A percentile compares a stretch with the other conserved stretches of the same genome.
These are phyloP conservation scores for Cyclotella cryptica DNA, from an alignment of 108 stramenopile genomes.

Conservation along the genomic window DNA sequence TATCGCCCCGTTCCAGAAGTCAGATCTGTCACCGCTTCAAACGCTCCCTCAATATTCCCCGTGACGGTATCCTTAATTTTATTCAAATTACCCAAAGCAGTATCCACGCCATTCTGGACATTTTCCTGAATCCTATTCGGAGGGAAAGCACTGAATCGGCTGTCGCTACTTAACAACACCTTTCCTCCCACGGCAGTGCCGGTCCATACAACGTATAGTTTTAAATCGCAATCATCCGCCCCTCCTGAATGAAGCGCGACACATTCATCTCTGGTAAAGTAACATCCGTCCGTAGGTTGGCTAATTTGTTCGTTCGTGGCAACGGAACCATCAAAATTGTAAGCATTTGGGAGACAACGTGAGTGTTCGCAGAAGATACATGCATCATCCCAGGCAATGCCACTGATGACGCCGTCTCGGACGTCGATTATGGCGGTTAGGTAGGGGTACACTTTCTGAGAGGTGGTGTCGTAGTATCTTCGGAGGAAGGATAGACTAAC, in stretches of 20 bases:
- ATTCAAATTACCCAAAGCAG: conserved; percentile 29
- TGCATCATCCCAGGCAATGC: conserved; percentile 93
- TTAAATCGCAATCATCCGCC: conserved; percentile 73
- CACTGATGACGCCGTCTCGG: conserved; percentile 75
- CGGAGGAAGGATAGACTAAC: conserved; percentile 61
- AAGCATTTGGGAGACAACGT: conserved; percentile 76
- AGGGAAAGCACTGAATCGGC: conserved; percentile 86
- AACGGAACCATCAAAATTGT: conserved; percentile 69
- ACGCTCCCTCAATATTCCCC: conserved; percentile 1
- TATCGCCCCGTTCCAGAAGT: neutral
- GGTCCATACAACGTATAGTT: conserved; percentile 90
- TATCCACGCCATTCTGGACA: conserved; percentile 35
- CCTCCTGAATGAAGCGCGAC: conserved; percentile 16
- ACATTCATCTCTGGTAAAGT: conserved; percentile 56
- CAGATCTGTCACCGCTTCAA: neutral
- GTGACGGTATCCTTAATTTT: conserved; percentile 19
- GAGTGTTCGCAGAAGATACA: conserved; percentile 79
- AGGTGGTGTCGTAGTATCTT: conserved; percentile 56
- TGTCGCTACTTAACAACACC: conserved; percentile 75
- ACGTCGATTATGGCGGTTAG: conserved; percentile 91
- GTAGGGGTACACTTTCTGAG: conserved; percentile 67
- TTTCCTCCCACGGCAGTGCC: conserved; percentile 84
- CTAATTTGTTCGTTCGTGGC: conserved; percentile 31
- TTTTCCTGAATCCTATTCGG: conserved; percentile 67
- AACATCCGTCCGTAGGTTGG: conserved; percentile 77